Evolutionary conservation across 306 rosid genomes (phyloP).

Genomic region (Hippophae tibetana): DNA sequence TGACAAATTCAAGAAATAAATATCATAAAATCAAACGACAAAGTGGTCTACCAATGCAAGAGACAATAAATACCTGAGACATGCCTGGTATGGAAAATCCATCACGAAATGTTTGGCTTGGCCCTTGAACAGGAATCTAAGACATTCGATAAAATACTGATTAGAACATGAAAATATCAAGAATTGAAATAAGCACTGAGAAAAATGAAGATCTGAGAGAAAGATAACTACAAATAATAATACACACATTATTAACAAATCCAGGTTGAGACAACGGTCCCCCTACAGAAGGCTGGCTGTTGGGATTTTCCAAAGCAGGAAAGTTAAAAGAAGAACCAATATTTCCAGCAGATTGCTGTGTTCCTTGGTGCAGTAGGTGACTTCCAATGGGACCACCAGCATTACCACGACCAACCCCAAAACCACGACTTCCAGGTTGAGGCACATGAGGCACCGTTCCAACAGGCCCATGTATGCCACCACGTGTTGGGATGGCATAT

Average conservation of each 20-base stretch:
- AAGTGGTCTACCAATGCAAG: not conserved
- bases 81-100: conserved; percentile 85
- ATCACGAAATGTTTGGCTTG: conserved; percentile 76
- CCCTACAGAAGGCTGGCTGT: conserved; percentile 92
- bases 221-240: conserved; percentile 5
- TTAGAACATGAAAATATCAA: conserved; percentile 16
- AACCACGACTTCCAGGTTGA: conserved; percentile 84
- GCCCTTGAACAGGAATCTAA: conserved; percentile 84
- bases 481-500: conserved; percentile 98
- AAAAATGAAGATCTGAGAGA: conserved; percentile 1
- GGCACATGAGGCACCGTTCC: conserved; percentile 99
- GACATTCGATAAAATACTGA: conserved; percentile 16
- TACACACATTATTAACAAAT: conserved; percentile 75
- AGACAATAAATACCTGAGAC: conserved; percentile 64
- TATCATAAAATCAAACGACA: conserved; percentile 5
- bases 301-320: conserved; percentile 79
- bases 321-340: conserved; percentile 73
- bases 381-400: conserved; percentile 74
- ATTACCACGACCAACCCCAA: conserved; percentile 89
- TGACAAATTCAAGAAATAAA: conserved; percentile 13
- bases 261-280: conserved; percentile 97
- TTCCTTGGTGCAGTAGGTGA: conserved; percentile 84
- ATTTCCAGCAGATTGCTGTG: conserved; percentile 69
- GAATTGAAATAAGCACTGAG: not conserved
- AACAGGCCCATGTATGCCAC: conserved; percentile 92